These are phyloP conservation scores for Amphicarpaea edgeworthii DNA, from an alignment of 306 rosid genomes.

Conservation along the genomic window DNA sequence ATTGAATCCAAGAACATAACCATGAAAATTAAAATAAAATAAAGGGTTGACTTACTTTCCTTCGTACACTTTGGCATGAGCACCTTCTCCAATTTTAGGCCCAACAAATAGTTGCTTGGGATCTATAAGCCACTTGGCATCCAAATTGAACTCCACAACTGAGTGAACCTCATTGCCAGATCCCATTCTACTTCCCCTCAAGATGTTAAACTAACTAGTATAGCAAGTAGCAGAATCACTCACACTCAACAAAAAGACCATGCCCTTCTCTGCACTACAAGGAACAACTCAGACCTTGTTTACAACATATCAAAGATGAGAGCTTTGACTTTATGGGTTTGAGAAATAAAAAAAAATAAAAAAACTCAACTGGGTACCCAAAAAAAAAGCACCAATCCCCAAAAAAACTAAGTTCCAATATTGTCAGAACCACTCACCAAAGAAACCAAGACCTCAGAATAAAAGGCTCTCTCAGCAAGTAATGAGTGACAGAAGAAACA, in stretches of 20 bases:
- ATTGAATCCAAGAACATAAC: constrained; percentile 33
- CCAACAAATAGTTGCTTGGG: constrained; percentile 92
- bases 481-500: neutral
- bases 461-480: neutral
- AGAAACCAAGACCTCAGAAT: neutral
- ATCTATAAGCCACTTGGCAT: constrained; percentile 86
- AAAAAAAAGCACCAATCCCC: neutral
- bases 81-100: constrained; percentile 94
- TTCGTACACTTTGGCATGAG: constrained; percentile 92
- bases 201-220: constrained; percentile 25
- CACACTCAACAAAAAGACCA: constrained; percentile 43
- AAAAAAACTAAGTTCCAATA: neutral
- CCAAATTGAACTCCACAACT: constrained; percentile 70
- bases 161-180: constrained; percentile 90
- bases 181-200: constrained; percentile 64
- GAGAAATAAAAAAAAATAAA: constrained; percentile 6
- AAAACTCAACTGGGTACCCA: neutral
- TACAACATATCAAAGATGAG: constrained; percentile 1
- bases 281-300: constrained; percentile 14
- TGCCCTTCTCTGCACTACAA: constrained; percentile 35
- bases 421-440: neutral
- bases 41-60: constrained; percentile 87
- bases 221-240: constrained; percentile 1
- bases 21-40: neutral
- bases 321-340: constrained; percentile 21